Conservation (phyloP, 352 stramenopile species). For the Phytophthora palmivora region DNA sequence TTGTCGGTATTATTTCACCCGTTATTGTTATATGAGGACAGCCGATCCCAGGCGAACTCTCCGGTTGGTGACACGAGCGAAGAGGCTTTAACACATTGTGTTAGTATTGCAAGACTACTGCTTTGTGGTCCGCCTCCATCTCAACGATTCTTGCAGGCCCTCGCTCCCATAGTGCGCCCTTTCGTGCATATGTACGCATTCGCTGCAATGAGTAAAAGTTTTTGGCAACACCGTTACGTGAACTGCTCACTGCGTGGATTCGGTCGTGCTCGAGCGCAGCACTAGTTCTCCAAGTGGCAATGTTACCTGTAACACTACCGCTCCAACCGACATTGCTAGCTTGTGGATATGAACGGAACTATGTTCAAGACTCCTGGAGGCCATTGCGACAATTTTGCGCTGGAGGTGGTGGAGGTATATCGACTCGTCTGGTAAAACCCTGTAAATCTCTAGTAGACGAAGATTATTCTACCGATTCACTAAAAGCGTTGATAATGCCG, state of each 20-base stretch:
- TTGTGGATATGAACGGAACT: slow-evolving; percentile 40
- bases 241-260: slow-evolving; percentile 47
- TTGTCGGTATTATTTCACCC: slow-evolving; percentile 63
- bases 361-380: slow-evolving; percentile 36
- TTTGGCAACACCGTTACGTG: slow-evolving; percentile 36
- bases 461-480: slow-evolving; percentile 19
- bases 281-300: slow-evolving; percentile 56
- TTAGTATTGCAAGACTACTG: slow-evolving; percentile 62
- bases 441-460: slow-evolving; percentile 1
- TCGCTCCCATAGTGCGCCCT: slow-evolving; percentile 62
- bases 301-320: slow-evolving; percentile 60
- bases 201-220: slow-evolving; percentile 69
- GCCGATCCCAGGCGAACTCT: slow-evolving; percentile 4
- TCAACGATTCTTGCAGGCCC: slow-evolving; percentile 48
- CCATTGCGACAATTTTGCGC: slow-evolving; percentile 63
- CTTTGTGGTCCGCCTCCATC: slow-evolving; percentile 76
- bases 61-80: slow-evolving; percentile 38
- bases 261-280: slow-evolving; percentile 50
- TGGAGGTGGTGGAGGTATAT: slow-evolving; percentile 67
- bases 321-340: slow-evolving; percentile 36
- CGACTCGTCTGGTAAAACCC: slow-evolving; percentile 34
- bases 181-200: slow-evolving; percentile 82
- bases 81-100: slow-evolving; percentile 53
- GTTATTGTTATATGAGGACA: slow-evolving; percentile 70
- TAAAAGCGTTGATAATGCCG: slow-evolving; percentile 53